Percentiles rank a stretch among this genome's conserved stretches.
phyloP scores from a whole-genome alignment of 2,329 filamentous ascomycete species.

The Bertia moriformis region DNA sequence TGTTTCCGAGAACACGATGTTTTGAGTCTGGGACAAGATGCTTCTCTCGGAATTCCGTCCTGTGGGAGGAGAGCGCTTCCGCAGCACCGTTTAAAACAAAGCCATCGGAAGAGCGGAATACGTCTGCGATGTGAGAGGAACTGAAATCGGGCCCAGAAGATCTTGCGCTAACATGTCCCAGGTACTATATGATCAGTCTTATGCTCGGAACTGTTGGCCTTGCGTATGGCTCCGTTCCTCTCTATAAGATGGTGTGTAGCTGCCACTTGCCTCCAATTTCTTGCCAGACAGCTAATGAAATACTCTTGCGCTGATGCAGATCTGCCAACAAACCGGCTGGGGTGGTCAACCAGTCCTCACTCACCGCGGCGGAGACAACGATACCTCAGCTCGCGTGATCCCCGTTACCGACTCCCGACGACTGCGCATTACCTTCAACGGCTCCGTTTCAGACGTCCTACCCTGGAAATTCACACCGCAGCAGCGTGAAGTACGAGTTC shows the following conservation, averaged over 20 bases:
- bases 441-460: constrained; percentile 48
- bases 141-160: no score
- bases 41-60: constrained; percentile 15
- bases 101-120: constrained; percentile 16
- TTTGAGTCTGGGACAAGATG: constrained; percentile 11
- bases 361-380: constrained; percentile 27
- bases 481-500: constrained; percentile 50
- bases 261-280: constrained; percentile 2
- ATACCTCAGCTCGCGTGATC: constrained; percentile 42
- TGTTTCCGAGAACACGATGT: constrained; percentile 5
- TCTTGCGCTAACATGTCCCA: constrained; percentile 9
- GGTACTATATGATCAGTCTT: constrained; percentile 48
- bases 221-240: constrained; percentile 49
- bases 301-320: constrained; percentile 13
- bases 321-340: constrained; percentile 40
- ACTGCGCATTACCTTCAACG: constrained; percentile 52
- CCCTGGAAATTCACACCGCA: constrained; percentile 57
- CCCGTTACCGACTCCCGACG: constrained; percentile 43
- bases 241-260: constrained; percentile 47
- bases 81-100: constrained; percentile 16
- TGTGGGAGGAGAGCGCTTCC: constrained; percentile 10
- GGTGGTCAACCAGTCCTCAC: constrained; percentile 49
- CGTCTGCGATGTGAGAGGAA: constrained; percentile 33
- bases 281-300: not conserved
- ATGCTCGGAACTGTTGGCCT: constrained; percentile 48